Evolutionary conservation across 2,329 filamentous ascomycete genomes (phyloP).

Genomic region (Curvularia lunata): DNA sequence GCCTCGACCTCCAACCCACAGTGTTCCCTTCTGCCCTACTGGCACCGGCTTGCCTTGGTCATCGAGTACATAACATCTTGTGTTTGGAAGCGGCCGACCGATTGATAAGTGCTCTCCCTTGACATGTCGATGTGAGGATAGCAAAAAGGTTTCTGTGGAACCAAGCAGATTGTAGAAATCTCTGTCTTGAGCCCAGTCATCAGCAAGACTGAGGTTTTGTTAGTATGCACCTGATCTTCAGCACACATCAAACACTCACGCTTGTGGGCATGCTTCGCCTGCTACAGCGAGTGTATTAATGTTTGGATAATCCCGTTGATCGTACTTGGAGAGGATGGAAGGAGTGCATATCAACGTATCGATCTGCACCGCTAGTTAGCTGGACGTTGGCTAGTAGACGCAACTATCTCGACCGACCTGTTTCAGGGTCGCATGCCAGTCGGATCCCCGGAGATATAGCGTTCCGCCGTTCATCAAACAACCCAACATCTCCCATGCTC

Average conservation of each 20-base stretch:
- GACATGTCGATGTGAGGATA: conserved; percentile 61
- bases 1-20: conserved; percentile 65
- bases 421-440: conserved; percentile 57
- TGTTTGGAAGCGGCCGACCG: conserved; percentile 64
- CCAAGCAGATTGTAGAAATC: conserved; percentile 61
- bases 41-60: conserved; percentile 55
- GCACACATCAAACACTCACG: conserved; percentile 40
- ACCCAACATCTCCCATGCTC: conserved; percentile 66
- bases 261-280: conserved; percentile 60
- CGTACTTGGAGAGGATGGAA: conserved; percentile 60
- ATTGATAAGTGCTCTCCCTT: conserved; percentile 59
- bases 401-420: conserved; percentile 46
- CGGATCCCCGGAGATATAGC: conserved; percentile 58
- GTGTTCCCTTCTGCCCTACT: conserved; percentile 58
- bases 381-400: not conserved
- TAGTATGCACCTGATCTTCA: not conserved
- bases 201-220: conserved; percentile 53
- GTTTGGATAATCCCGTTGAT: conserved; percentile 56
- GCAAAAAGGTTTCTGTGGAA: conserved; percentile 65
- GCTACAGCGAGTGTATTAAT: conserved; percentile 62
- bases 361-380: conserved; percentile 45
- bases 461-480: conserved; percentile 65
- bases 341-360: conserved; percentile 64
- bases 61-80: conserved; percentile 62
- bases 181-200: conserved; percentile 59